Base-by-base conservation (phyloP, 73 alveolate species). In the Tetrahymena thermophila region DNA sequence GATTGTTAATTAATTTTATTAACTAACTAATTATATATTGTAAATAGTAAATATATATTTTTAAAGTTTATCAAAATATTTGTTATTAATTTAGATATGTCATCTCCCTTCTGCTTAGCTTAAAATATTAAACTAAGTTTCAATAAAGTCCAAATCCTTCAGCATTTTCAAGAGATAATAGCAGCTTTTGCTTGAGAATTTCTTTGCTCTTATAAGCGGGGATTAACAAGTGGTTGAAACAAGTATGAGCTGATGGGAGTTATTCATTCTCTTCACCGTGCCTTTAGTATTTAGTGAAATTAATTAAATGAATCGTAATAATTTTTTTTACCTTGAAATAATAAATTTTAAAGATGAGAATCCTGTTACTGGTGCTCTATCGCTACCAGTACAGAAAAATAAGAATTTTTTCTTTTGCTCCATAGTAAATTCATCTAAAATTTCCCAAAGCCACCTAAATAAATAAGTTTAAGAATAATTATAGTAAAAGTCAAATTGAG, bases 211-310 rank as follows among this genome's bases (percentile, higher is more conserved):
- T 94, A 95, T 99, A 99, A 84, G 98, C 99, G 10, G 99, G 99
- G 23, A 99, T 93, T 56, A 99, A 97, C 94, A 99, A 95, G 94
- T 98, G 98, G 96, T 99, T 98, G 97, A 99, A 99, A 95, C 99
- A 99, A 34, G 99, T 99, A 96, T 98, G 99, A 25, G 99, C 99
- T 7, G 99, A 97, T 85, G 99, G 99, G 57, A 99, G 97, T 93
- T 98, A 94, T 85, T 98, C 98, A 28, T 97, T 93, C 94, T 98
- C 99, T 42, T 94, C 94, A 0, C 99, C 99, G 55, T 96, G 95
- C 85, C 98, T 97, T 34, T 96, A 85, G 44, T 97, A 94, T 25
- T 97, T 40, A 40, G 44, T 40, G 15, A 40, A 40, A 40, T 40
- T 40, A 40, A 40, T 40, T 40, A 40, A 40, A 40, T 9, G 15